Conservation (phyloP, 2,329 filamentous ascomycete species). For the Macrophomina phaseolina region DNA sequence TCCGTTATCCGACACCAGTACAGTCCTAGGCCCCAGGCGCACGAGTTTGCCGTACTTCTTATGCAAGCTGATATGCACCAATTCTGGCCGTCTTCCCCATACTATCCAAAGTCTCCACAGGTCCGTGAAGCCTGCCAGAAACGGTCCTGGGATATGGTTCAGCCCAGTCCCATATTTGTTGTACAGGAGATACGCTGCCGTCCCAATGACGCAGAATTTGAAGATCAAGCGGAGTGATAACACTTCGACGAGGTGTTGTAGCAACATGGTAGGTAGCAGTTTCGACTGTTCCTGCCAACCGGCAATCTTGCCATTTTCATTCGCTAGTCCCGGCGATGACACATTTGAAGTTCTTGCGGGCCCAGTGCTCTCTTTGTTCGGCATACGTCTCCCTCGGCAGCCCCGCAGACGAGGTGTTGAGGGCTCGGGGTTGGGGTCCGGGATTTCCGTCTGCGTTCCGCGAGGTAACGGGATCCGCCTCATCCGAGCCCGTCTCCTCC, state of each 20-base stretch:
- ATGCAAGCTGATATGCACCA: slow-evolving; percentile 67
- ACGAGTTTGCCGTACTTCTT: slow-evolving; percentile 75
- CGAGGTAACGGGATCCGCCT: neutral
- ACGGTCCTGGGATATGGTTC: slow-evolving; percentile 61
- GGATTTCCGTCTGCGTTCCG: neutral
- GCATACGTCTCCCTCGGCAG: neutral
- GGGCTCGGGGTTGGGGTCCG: neutral
- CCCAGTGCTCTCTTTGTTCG: neutral
- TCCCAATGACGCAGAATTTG: neutral
- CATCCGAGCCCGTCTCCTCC: neutral
- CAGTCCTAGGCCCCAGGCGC: slow-evolving; percentile 78
- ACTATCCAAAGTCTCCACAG: slow-evolving; percentile 70
- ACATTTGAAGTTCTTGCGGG: neutral
- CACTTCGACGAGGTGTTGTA: neutral
- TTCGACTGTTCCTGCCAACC: neutral
- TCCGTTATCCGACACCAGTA: slow-evolving; percentile 69
- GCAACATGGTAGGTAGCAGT: neutral
- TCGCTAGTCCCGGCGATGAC: neutral
- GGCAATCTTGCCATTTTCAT: neutral
- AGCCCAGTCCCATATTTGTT: slow-evolving; percentile 11
- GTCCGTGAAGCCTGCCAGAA: slow-evolving; percentile 69
- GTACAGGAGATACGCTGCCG: neutral
- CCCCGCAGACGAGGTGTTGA: neutral
- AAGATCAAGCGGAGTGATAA: neutral
- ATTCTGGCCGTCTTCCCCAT: slow-evolving; percentile 62